A percentile compares a stretch with the other conserved stretches of the same genome.
These are phyloP conservation scores for Chlorella sp. DNA, from an alignment of 139 green algal species.

Conservation along the genomic window DNA sequence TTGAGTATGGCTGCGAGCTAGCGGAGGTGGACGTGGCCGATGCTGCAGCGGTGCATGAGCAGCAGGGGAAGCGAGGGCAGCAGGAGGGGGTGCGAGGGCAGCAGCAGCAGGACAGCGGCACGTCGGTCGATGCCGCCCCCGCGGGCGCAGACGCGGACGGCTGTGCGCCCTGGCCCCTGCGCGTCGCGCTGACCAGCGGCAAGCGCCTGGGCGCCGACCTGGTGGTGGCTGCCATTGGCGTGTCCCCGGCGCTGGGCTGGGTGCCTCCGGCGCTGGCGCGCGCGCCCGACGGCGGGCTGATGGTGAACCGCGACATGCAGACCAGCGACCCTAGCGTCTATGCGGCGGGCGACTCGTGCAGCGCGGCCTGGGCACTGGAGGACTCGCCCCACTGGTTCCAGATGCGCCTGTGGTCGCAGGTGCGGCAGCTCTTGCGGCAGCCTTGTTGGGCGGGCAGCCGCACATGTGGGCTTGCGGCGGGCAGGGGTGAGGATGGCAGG, in stretches of 20 bases:
- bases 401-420: conserved; percentile 78
- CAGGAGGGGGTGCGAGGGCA: not conserved
- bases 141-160: not conserved
- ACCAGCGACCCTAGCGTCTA: conserved; percentile 59
- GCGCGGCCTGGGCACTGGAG: not conserved
- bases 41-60: not conserved
- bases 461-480: not conserved
- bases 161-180: not conserved
- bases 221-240: conserved; percentile 73
- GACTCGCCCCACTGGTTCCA: conserved; percentile 81
- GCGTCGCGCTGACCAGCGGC: conserved; percentile 51
- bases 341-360: conserved; percentile 79
- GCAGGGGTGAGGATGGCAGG: not conserved
- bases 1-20: conserved; percentile 32
- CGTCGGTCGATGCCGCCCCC: not conserved
- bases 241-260: conserved; percentile 67
- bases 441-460: not conserved
- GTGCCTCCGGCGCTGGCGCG: conserved; percentile 48
- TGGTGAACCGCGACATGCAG: conserved; percentile 54
- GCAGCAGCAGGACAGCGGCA: not conserved
- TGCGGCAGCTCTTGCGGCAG: not conserved
- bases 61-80: not conserved
- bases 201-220: conserved; percentile 57
- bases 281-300: conserved; percentile 66
- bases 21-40: not conserved